These are phyloP conservation scores for Ogataea hybrid DNA, from an alignment of 1,139 yeast genomes.

Conservation along the genomic window DNA sequence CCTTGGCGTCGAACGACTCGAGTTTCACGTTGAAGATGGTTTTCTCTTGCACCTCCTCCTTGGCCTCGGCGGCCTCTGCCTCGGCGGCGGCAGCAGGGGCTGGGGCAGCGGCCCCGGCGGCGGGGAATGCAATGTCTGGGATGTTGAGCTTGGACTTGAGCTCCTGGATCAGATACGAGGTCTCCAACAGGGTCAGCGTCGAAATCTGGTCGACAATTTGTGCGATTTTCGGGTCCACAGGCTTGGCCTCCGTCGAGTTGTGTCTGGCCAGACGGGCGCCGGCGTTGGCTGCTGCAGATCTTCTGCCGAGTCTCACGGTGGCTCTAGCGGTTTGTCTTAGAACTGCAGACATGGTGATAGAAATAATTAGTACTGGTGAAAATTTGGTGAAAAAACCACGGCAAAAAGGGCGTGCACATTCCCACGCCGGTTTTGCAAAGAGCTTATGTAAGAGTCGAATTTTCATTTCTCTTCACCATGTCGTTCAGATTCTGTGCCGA, in stretches of 20 bases:
- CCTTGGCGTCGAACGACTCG: conserved; percentile 90
- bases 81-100: conserved; percentile 70
- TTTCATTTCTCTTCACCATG: conserved; percentile 40
- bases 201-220: conserved; percentile 90
- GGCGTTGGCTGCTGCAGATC: conserved; percentile 11
- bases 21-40: conserved; percentile 89
- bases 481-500: conserved; percentile 92
- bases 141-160: conserved; percentile 85
- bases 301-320: conserved; percentile 13
- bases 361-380: not conserved
- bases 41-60: conserved; percentile 86
- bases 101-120: conserved; percentile 50
- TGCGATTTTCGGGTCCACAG: conserved; percentile 85
- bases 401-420: conserved; percentile 6
- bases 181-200: conserved; percentile 83
- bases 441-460: conserved; percentile 4
- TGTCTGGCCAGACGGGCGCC: conserved; percentile 34
- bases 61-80: conserved; percentile 71
- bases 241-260: conserved; percentile 54
- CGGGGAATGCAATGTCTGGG: conserved; percentile 87
- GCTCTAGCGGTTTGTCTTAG: conserved; percentile 30
- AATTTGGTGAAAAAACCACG: conserved; percentile 9
- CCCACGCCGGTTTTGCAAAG: not conserved
- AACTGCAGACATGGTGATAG: conserved; percentile 22
- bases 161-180: conserved; percentile 79